Percentiles rank a stretch among this genome's conserved stretches.
phyloP scores from a whole-genome alignment of 2,329 filamentous ascomycete species.

The Chalara sp. region DNA sequence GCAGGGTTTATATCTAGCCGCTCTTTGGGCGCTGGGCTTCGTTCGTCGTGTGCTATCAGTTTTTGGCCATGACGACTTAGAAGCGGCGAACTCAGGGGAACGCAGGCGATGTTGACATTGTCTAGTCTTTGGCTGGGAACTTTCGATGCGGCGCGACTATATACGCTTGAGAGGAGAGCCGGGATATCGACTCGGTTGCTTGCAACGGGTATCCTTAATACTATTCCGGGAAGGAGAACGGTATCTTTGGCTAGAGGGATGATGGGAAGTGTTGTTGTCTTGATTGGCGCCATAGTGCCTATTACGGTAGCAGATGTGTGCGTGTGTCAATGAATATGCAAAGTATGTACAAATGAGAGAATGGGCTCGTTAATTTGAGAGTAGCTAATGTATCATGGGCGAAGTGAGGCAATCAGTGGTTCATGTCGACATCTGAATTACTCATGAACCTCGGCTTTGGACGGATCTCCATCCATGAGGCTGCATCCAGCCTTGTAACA shows the following conservation, averaged over 20 bases:
- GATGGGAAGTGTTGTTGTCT: slow-evolving; percentile 51
- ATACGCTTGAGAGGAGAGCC: slow-evolving; percentile 78
- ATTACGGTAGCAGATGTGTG: no score
- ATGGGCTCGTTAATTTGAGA: no score
- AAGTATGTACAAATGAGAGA: no score
- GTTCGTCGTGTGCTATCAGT: slow-evolving; percentile 59
- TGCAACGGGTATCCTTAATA: slow-evolving; percentile 76
- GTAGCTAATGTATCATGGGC: no score
- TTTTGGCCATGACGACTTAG: slow-evolving; percentile 70
- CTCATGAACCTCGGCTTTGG: no score
- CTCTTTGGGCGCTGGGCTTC: slow-evolving; percentile 26
- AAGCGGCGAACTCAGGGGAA: slow-evolving; percentile 73
- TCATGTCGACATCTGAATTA: no score
- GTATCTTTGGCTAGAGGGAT: slow-evolving; percentile 75
- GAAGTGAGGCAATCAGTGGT: no score
- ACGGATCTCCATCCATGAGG: no score
- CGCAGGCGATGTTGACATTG: slow-evolving; percentile 74
- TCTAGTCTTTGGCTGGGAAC: slow-evolving; percentile 57
- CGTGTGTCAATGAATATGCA: no score
- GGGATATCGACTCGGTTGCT: slow-evolving; percentile 79
- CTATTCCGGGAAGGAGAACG: slow-evolving; percentile 79
- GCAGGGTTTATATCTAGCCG: slow-evolving; percentile 45
- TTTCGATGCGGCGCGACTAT: slow-evolving; percentile 66
- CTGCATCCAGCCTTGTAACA: no score
- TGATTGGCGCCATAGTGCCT: slow-evolving; percentile 15